Evolutionary conservation across 192 early-diverging fungal genomes (phyloP), one percentile per base, ranked within the genome.

Genomic region (Coemansia sp.): DNA sequence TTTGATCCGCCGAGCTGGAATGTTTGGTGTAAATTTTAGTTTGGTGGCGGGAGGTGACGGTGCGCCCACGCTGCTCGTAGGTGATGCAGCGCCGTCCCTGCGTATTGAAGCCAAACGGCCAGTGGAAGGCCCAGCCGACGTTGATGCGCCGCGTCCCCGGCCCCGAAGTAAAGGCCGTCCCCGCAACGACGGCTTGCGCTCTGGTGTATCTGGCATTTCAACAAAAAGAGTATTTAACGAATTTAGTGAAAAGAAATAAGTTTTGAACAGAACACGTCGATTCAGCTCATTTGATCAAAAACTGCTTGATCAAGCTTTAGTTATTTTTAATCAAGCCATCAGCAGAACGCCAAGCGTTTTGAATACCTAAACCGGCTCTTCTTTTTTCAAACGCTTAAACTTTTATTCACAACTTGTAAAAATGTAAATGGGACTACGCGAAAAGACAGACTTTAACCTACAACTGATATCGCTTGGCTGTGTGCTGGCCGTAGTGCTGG

Each of bases 371-470:
- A 35, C 32, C 32, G 32, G 8, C 32, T 35, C 32, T 35, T 35
- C 6, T 35, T 9, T 9, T 9, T 35, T 4, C 32, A 7, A 35
- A 35, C 7, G 7, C 4, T 29, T 9, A 35, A 35, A 45, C 41
- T 45, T n/a, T 45, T 16, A 43, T 43, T 45, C 41, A n/a, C 41
- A 16, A 0, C 5, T 13, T n/a, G 41, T 10, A 45, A 45, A 13
- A 45, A 35, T 45, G 41, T 45, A 45, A 66, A 78, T 78, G 75
- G 70, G 75, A 1, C 26, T 78, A 45, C 66, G 75, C 23, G 75
- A 78, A 45, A 68, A 66, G 45, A 51, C 75, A 2, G 75, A 78
- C 43, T 66, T 63, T 50, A 66, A 66, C n/a, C 57, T 78, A 10
- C 75, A 78, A 51, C 24, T 54, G 2, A 45, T 69, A 19, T 68